Conservation (phyloP, 306 rosid species). For the Rosa chinensis region DNA sequence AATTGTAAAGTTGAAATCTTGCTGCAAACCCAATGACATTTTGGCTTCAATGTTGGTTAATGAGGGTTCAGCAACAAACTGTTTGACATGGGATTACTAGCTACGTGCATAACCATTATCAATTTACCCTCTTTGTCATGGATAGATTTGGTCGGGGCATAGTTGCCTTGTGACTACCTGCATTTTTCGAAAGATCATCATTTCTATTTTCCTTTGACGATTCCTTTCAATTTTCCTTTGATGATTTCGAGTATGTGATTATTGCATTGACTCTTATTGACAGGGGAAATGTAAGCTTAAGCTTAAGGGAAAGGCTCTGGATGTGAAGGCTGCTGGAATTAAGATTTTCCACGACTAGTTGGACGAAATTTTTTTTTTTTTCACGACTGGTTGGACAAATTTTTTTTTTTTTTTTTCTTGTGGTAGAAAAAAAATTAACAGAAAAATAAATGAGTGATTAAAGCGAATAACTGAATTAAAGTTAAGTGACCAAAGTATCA, state of each 20-base stretch:
- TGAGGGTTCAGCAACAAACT: neutral
- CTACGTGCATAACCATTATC: neutral
- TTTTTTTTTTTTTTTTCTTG: too few species aligned
- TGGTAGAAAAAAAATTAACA: too few species aligned
- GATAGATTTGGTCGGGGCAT: too few species aligned
- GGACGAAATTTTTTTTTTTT: too few species aligned
- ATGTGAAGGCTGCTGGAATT: too few species aligned
- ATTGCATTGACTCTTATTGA: neutral
- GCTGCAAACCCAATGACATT: neutral
- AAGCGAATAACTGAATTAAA: too few species aligned
- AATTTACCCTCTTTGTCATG: neutral
- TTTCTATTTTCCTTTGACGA: too few species aligned
- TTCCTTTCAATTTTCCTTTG: neutral
- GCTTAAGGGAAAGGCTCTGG: too few species aligned
- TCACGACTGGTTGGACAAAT: too few species aligned
- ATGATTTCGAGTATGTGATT: neutral
- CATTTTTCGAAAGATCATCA: neutral
- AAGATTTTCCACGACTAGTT: too few species aligned
- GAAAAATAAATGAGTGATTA: too few species aligned
- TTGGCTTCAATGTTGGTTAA: neutral
- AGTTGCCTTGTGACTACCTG: neutral
- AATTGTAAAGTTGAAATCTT: neutral
- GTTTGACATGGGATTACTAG: neutral
- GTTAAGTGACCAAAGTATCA: too few species aligned
- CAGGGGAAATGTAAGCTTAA: slow-evolving; percentile 46